Evolutionary conservation across 768 basidiomycete genomes (phyloP), one percentile per base, ranked within the genome.

Genomic region (Russula abietina): DNA sequence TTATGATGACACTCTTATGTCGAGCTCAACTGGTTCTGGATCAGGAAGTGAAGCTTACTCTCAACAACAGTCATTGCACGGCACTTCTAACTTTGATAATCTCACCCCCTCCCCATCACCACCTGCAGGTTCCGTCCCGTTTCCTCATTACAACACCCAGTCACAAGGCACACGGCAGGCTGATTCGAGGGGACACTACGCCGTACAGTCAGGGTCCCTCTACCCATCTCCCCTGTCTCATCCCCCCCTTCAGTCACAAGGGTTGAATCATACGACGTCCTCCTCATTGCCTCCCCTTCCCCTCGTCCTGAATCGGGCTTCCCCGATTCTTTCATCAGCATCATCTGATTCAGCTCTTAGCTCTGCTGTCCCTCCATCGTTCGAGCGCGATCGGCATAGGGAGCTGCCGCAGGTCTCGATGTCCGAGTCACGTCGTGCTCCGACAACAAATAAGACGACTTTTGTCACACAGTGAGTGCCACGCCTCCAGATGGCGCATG

Each of bases 91-190:
- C 57, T 76, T 77, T 52, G 71, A 78, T 61, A 70, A 71, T 41
- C 69, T 71, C 33, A 83, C 81, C 17, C 82, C 84, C 1, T 87
- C 87, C 19, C 87, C 87, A 22, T 86, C 87, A n/a, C 87, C 88
- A 19, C 84, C 71, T 6, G 77, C 81, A 19, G 74, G 76, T 51
- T 75, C 71, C 56, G 72, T 82, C 72, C 82, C 75, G 63, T 88
- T 86, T 72, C 79, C 82, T 48, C 84, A 86, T 60, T 88, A 88
- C 66, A 71, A 76, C 28, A 75, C 75, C 11, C 67, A 66, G 9
- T 60, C 65, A 45, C 62, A 59, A 76, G 71, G 70, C 67, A 73
- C 70, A 68, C 76, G 68, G 65, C 73, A 38, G 64, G 73, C 67
- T 33, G 65, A 66, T 49, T 59, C 69, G 55, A 53, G 67, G 60